These are phyloP conservation scores for Claviceps cyperi DNA, from an alignment of 2,329 filamentous ascomycete species.

Conservation along the genomic window DNA sequence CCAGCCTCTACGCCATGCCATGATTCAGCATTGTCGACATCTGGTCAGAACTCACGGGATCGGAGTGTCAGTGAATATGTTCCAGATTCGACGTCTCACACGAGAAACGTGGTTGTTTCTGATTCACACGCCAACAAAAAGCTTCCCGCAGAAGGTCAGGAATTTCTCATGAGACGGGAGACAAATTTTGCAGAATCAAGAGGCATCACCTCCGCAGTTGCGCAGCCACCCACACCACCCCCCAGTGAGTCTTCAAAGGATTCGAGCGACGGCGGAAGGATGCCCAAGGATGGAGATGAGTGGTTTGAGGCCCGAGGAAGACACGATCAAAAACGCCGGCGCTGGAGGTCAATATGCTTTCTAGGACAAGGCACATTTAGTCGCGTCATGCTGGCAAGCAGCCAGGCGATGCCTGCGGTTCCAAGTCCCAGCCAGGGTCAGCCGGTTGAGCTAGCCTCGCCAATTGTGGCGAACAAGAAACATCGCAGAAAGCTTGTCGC, in stretches of 20 bases:
- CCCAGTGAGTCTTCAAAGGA: constrained; percentile 55
- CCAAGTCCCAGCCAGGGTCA: constrained; percentile 12
- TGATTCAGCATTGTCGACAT: constrained; percentile 10
- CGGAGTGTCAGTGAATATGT: constrained; percentile 82
- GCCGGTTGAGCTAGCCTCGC: constrained; percentile 19
- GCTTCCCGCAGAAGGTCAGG: constrained; percentile 20
- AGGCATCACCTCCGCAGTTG: constrained; percentile 48
- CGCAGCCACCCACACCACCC: constrained; percentile 64
- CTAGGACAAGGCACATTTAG: constrained; percentile 94
- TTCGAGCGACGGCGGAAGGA: constrained; percentile 26
- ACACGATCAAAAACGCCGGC: constrained; percentile 52
- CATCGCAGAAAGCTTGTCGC: constrained; percentile 74
- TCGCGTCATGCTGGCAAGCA: constrained; percentile 81
- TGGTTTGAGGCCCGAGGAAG: constrained; percentile 58
- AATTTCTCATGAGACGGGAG: constrained; percentile 53
- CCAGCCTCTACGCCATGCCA: constrained; percentile 15
- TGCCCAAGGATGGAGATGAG: constrained; percentile 33
- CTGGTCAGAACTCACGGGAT: constrained; percentile 45
- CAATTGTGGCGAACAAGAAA: constrained; percentile 17
- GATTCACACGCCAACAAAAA: constrained; percentile 37
- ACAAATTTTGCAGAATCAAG: constrained; percentile 65
- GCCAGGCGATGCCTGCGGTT: constrained; percentile 44
- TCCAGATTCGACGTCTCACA: constrained; percentile 56
- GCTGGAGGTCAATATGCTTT: constrained; percentile 66
- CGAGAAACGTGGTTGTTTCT: constrained; percentile 60